A percentile compares a stretch with the other conserved stretches of the same genome.
These are phyloP conservation scores for Bipolaris cookei DNA, from an alignment of 2,329 filamentous ascomycete genomes.

Conservation along the genomic window DNA sequence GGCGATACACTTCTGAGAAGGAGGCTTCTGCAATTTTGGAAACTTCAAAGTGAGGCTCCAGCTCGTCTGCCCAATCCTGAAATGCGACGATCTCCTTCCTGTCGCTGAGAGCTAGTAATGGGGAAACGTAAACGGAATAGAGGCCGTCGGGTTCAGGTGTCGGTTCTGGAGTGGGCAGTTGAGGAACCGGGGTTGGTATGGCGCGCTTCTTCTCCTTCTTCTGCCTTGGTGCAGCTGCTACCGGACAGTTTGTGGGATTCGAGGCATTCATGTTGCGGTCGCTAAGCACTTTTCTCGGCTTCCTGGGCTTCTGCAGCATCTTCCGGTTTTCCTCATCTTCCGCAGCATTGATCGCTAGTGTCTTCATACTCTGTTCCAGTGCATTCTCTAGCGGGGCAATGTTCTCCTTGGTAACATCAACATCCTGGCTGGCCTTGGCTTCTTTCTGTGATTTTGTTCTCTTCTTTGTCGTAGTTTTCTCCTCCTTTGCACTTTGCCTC, in stretches of 20 bases:
- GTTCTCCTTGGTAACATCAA: slow-evolving; percentile 13
- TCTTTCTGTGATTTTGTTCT: slow-evolving; percentile 15
- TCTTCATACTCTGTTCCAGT: slow-evolving; percentile 12
- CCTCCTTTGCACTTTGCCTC: slow-evolving; percentile 9
- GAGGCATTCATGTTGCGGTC: slow-evolving; percentile 20
- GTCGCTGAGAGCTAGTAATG: slow-evolving; percentile 42
- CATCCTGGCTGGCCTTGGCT: background rate
- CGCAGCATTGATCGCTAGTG: slow-evolving; percentile 4
- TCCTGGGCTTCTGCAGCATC: slow-evolving; percentile 13
- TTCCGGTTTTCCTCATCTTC: background rate
- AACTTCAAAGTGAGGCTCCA: slow-evolving; percentile 56
- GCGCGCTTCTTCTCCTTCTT: slow-evolving; percentile 15
- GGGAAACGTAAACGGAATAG: slow-evolving; percentile 33
- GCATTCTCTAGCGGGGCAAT: slow-evolving; percentile 2
- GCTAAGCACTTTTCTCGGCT: slow-evolving; percentile 15
- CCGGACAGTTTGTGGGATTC: slow-evolving; percentile 1
- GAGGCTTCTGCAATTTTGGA: slow-evolving; percentile 70
- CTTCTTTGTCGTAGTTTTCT: slow-evolving; percentile 11
- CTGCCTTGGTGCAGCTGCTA: background rate
- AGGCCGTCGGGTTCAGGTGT: slow-evolving; percentile 35
- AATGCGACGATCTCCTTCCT: slow-evolving; percentile 43
- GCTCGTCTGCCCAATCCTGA: slow-evolving; percentile 50
- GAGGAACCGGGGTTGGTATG: background rate
- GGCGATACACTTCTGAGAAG: slow-evolving; percentile 69
- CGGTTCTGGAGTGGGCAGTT: slow-evolving; percentile 26